These are phyloP conservation scores for Brasilioporus rufonigricans DNA, from an alignment of 768 basidiomycete species.

Conservation along the genomic window DNA sequence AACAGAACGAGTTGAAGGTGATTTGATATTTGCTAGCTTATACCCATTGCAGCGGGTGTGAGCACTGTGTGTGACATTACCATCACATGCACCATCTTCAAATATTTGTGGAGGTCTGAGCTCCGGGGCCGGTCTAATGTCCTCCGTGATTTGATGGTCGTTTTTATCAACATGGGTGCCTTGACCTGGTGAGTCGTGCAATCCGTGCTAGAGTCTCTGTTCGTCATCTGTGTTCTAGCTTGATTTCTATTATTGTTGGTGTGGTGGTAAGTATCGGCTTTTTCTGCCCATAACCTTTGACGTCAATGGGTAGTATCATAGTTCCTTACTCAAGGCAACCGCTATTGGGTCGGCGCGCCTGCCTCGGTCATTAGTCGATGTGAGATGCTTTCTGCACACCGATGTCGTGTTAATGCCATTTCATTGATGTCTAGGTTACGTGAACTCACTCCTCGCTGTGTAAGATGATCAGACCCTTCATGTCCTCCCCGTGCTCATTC, in stretches of 20 bases:
- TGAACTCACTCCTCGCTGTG: constrained; percentile 15
- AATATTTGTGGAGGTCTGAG: constrained; percentile 10
- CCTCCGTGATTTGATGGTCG: constrained; percentile 7
- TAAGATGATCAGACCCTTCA: background rate
- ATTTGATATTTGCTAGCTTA: background rate
- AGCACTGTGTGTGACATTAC: constrained; percentile 12
- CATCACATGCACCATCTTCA: constrained; percentile 12
- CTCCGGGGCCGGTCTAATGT: constrained; percentile 1
- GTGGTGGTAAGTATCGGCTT: background rate
- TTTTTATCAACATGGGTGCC: constrained; percentile 17
- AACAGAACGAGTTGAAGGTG: background rate
- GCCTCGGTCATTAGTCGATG: constrained; percentile 10
- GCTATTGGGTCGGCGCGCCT: constrained; percentile 12
- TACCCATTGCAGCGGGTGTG: constrained; percentile 1
- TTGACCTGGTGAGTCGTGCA: constrained; percentile 7
- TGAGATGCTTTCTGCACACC: background rate
- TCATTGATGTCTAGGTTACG: constrained; percentile 9
- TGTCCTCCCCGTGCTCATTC: background rate
- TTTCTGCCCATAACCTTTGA: background rate
- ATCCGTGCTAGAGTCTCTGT: background rate
- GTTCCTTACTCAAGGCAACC: constrained; percentile 4
- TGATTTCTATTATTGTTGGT: constrained; percentile 5
- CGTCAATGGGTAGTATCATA: background rate
- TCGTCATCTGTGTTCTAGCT: background rate
- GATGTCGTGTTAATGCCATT: background rate